Base-by-base conservation (phyloP, 2,329 filamentous ascomycete genomes). In the Diaporthe velutina region DNA sequence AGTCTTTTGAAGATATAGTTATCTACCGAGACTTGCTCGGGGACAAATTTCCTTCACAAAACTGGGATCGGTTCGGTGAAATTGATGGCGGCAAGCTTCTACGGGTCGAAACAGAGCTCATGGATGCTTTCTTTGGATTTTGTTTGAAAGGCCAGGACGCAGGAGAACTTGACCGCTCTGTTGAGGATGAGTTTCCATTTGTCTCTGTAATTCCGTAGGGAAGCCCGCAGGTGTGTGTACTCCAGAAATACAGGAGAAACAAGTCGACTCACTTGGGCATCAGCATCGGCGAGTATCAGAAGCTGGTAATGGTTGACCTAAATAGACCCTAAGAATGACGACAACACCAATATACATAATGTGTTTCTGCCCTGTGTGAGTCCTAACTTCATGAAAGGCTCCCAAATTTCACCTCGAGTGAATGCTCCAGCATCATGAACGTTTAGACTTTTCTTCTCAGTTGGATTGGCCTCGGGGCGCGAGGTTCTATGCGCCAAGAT, bases 71-170 rank as follows among this genome's bases (percentile, higher is more conserved):
- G 5, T 50, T 50, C 17, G 61, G 61, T 28, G 4, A 17, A 17
- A 25, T 67, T 10, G 13, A 10, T 17, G 61, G 61, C 17, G 38
- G 25, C 22, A 50, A 30, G 22, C 30, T 67, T 4, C 42, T 67
- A n/a, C 42, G 35, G 45, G 52, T 67, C 30, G 61, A 67, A 25
- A 67, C 42, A 19, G 45, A 50, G 12, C 30, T 67, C 15, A 67
- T 35, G 12, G 30, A 67, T n/a, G 30, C 61, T 10, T 67, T 52
- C 61, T 67, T 67, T 50, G 61, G 61, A 3, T 67, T 67, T 50
- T 50, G 61, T 25, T 5, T 67, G 28, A 67, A 67, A 35, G 61
- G 61, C 10, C 30, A 50, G 42, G 42, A 38, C 2, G 28, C 30
- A 17, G 30, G 42, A n/a, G 35, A 22, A 19, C 42, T 67, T 13